Evolutionary conservation across 768 basidiomycete species (phyloP).

Genomic region (Termitomyces sp.): DNA sequence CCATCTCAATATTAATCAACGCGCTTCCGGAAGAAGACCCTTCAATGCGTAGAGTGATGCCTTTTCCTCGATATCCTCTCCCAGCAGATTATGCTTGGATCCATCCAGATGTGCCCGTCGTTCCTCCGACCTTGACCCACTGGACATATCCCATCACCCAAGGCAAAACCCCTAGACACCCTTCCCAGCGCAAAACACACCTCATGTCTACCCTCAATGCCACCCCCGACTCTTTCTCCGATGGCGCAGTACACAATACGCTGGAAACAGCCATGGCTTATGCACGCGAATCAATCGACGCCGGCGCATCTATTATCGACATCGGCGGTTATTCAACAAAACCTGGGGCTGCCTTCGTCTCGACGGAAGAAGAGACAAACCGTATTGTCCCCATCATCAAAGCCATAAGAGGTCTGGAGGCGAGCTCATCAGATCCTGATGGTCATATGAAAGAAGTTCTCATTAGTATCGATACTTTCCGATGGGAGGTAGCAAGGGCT

Average conservation of each 20-base stretch:
- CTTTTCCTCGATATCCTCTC: constrained; percentile 59
- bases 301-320: constrained; percentile 79
- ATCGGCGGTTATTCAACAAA: constrained; percentile 94
- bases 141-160: constrained; percentile 40
- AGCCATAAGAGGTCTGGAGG: constrained; percentile 32
- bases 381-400: constrained; percentile 72
- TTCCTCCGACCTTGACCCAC: constrained; percentile 45
- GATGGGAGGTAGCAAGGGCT: constrained; percentile 71
- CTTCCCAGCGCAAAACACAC: constrained; percentile 41
- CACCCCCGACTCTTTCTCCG: constrained; percentile 96
- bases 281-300: constrained; percentile 39
- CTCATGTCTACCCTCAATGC: constrained; percentile 92
- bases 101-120: constrained; percentile 23
- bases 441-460: constrained; percentile 29
- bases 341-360: constrained; percentile 69
- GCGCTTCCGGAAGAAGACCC: constrained; percentile 34
- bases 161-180: constrained; percentile 10
- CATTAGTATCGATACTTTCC: constrained; percentile 88
- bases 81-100: constrained; percentile 16
- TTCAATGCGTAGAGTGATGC: constrained; percentile 70
- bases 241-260: constrained; percentile 61
- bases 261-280: constrained; percentile 54
- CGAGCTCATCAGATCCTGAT: neutral
- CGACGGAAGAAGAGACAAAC: constrained; percentile 61
- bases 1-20: constrained; percentile 43